phyloP scores from a whole-genome alignment of 2,329 filamentous ascomycete genomes.

The Aureobasidium sp. region DNA sequence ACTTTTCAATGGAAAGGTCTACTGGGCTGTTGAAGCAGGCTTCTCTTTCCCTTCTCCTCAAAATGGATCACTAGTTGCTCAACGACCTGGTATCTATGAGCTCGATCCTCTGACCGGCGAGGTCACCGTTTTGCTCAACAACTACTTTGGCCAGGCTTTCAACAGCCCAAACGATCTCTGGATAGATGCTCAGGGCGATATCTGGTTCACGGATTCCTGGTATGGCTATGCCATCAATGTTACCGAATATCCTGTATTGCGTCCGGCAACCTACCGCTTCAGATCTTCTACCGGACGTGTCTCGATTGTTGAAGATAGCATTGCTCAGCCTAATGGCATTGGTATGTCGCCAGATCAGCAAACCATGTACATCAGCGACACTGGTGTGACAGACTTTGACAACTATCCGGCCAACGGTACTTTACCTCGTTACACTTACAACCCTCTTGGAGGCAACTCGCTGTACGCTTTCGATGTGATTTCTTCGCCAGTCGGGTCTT shows the following conservation, averaged over 20 bases:
- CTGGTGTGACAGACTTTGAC: slow-evolving; percentile 19
- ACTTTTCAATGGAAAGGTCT: slow-evolving; percentile 33
- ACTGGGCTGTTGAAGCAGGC: slow-evolving; percentile 29
- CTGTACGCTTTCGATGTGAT: slow-evolving; percentile 21
- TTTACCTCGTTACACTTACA: slow-evolving; percentile 16
- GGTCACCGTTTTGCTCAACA: slow-evolving; percentile 37
- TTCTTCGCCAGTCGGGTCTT: slow-evolving; percentile 17
- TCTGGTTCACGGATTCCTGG: slow-evolving; percentile 45
- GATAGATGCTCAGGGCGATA: slow-evolving; percentile 36
- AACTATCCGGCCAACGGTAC: slow-evolving; percentile 12
- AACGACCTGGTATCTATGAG: slow-evolving; percentile 32
- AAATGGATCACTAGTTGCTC: slow-evolving; percentile 30
- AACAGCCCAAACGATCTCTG: slow-evolving; percentile 35
- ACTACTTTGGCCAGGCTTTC: slow-evolving; percentile 43
- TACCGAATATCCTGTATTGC: slow-evolving; percentile 21
- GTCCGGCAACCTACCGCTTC: slow-evolving; percentile 36
- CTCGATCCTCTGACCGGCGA: slow-evolving; percentile 37
- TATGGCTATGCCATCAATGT: slow-evolving; percentile 18
- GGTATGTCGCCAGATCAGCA: slow-evolving; percentile 39
- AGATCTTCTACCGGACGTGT: slow-evolving; percentile 35
- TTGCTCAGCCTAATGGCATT: slow-evolving; percentile 40
- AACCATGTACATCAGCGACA: slow-evolving; percentile 42
- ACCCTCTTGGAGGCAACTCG: slow-evolving; percentile 16
- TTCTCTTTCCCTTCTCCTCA: slow-evolving; percentile 16
- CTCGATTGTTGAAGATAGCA: slow-evolving; percentile 35